A percentile compares a stretch with the other conserved stretches of the same genome.
Conservation (phyloP, 768 basidiomycete species). For the Pisolithus sp. region DNA sequence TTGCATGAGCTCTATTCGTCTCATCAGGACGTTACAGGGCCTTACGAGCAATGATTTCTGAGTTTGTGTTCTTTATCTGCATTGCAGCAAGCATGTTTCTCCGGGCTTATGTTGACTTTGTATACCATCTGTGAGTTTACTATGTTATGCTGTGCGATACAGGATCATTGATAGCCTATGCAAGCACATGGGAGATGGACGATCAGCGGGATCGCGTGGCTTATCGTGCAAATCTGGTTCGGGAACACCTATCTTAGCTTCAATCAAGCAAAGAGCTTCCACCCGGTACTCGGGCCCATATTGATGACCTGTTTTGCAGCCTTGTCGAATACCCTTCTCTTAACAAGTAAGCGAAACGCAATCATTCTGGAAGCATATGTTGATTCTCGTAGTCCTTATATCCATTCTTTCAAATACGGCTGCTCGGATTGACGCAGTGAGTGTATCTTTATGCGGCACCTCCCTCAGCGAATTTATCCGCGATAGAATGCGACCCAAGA, state of each 20-base stretch:
- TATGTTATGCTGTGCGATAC: not conserved
- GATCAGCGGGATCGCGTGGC: constrained; percentile 60
- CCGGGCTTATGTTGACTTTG: constrained; percentile 59
- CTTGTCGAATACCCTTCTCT: constrained; percentile 66
- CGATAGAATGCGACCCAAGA: constrained; percentile 54
- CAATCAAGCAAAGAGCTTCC: constrained; percentile 50
- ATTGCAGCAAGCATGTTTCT: constrained; percentile 78
- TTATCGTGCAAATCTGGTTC: constrained; percentile 86
- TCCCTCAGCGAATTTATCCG: not conserved
- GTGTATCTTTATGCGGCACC: constrained; percentile 11
- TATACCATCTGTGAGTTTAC: constrained; percentile 39
- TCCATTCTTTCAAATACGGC: constrained; percentile 90
- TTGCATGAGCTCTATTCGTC: not conserved
- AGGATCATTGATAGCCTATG: constrained; percentile 24
- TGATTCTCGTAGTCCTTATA: constrained; percentile 50
- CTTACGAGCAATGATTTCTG: constrained; percentile 73
- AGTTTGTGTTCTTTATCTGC: constrained; percentile 73
- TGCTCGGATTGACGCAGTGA: constrained; percentile 60
- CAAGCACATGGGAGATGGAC: constrained; percentile 23
- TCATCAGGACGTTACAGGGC: constrained; percentile 40
- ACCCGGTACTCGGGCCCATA: constrained; percentile 68
- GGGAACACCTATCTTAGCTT: constrained; percentile 67
- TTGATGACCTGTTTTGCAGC: constrained; percentile 78
- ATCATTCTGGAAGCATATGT: not conserved
- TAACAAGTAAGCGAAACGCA: constrained; percentile 56